phyloP scores from a whole-genome alignment of 257 asterid species.

The Nicotiana otophora region DNA sequence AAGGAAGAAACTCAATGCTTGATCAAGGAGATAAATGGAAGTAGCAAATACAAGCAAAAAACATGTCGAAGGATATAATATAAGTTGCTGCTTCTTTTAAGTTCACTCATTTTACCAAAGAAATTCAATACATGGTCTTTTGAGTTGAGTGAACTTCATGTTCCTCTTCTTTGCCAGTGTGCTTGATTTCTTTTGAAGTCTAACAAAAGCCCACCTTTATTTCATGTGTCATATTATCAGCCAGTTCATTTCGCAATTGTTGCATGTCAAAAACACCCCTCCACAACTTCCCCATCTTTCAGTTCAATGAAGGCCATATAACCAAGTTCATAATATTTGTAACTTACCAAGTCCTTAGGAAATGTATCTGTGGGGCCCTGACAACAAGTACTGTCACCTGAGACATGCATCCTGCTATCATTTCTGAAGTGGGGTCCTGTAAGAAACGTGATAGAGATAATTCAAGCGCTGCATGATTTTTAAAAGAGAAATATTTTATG shows the following conservation, averaged over 20 bases:
- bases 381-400: slow-evolving; percentile 28
- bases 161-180: neutral
- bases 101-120: neutral
- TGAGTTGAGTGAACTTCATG: neutral
- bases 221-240: neutral
- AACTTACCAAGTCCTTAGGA: slow-evolving; percentile 17
- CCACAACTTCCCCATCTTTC: neutral
- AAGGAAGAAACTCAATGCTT: neutral
- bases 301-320: neutral
- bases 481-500: neutral
- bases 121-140: neutral
- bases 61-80: neutral
- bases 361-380: slow-evolving; percentile 21
- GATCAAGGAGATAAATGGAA: neutral
- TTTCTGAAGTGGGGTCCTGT: slow-evolving; percentile 35
- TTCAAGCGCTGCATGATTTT: neutral
- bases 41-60: neutral
- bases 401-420: slow-evolving; percentile 28
- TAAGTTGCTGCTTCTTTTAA: neutral
- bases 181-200: neutral
- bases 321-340: neutral
- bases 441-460: slow-evolving; percentile 2
- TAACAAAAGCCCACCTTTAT: neutral
- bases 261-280: neutral
- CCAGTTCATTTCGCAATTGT: neutral